Base-by-base conservation (phyloP, 2,329 filamentous ascomycete species). In the Ophiostoma piceae region DNA sequence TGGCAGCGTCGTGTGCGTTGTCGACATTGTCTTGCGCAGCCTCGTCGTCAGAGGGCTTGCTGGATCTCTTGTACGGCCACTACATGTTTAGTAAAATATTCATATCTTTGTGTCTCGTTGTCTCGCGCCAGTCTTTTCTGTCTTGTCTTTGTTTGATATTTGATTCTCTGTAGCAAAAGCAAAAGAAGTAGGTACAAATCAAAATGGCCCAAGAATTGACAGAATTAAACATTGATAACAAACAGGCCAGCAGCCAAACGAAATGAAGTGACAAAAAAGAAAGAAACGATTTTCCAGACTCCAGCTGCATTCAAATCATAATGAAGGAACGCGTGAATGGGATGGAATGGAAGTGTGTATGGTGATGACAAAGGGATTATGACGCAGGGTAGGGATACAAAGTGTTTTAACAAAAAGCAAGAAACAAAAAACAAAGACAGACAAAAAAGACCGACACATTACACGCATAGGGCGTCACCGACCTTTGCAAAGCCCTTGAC, bases 51-150 rank as follows among this genome's bases (percentile, higher is more conserved):
- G 87, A 85, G 54, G 86, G 87, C 77, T 94, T 92, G 73, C 88
- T 82, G 80, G 88, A 88, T 82, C 92, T 92, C 78, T 91, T 86
- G 82, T 95, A 95, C 68, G 92, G 92, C 87, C 90, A 96, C 92
- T 96, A 87, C 76, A 80, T 73, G 74, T 57, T 87, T 83, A 85
- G 82, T 78, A 80, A 80, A 79, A 75, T 76, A 72, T 77, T 29
- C 6, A 39, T 66, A 57, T 39, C 57, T 70, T 22, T 57, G 37
- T 29, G 26, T 67, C 67, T 64, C 57, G 51, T 26, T 35, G 35
- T 6, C 5, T 35, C 35, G 35, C 8, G 22, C 19, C 39, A 41
- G 26, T 69, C 54, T 69, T 69, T 66, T 66, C 68, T 47, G 43
- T 47, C 16, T 47, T 47, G 43, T 47, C 43, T 67, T 64, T 65